phyloP scores from a whole-genome alignment of 2,329 filamentous ascomycete species.

The Phyllosticta citribraziliensis region DNA sequence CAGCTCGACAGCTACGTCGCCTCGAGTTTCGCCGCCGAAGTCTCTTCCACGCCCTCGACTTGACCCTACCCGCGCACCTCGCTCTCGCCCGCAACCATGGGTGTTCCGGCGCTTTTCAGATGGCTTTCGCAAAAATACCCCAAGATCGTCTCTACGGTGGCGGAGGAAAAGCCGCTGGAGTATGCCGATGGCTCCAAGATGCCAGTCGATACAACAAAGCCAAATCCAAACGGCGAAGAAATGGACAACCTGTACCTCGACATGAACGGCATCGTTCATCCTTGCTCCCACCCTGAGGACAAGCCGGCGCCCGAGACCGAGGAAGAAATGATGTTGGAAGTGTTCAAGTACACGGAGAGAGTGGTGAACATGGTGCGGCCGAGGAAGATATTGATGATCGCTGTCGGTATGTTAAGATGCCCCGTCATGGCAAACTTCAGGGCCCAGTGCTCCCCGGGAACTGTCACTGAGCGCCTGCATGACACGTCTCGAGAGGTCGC shows the following conservation, averaged over 20 bases:
- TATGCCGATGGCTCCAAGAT: slow-evolving; percentile 75
- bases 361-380: slow-evolving; percentile 98
- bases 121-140: slow-evolving; percentile 97
- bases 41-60: neutral
- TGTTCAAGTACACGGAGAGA: slow-evolving; percentile 97
- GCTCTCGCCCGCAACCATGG: slow-evolving; percentile 50
- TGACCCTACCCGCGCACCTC: neutral
- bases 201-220: slow-evolving; percentile 71
- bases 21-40: neutral
- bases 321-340: slow-evolving; percentile 98
- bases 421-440: neutral
- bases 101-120: slow-evolving; percentile 89
- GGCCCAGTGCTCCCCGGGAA: slow-evolving; percentile 15
- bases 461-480: slow-evolving; percentile 21
- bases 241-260: slow-evolving; percentile 97
- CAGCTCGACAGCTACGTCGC: neutral
- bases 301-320: slow-evolving; percentile 83
- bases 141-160: slow-evolving; percentile 87
- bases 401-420: slow-evolving; percentile 58
- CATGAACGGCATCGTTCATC: slow-evolving; percentile 99
- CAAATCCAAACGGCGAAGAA: slow-evolving; percentile 96
- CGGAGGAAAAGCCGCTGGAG: slow-evolving; percentile 66
- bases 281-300: slow-evolving; percentile 95
- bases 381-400: slow-evolving; percentile 92
- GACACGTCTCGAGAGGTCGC: slow-evolving; percentile 20